A percentile compares a stretch with the other conserved stretches of the same genome.
These are phyloP conservation scores for Ogataea glucozyma DNA, from an alignment of 805 yeast species.

Conservation along the genomic window DNA sequence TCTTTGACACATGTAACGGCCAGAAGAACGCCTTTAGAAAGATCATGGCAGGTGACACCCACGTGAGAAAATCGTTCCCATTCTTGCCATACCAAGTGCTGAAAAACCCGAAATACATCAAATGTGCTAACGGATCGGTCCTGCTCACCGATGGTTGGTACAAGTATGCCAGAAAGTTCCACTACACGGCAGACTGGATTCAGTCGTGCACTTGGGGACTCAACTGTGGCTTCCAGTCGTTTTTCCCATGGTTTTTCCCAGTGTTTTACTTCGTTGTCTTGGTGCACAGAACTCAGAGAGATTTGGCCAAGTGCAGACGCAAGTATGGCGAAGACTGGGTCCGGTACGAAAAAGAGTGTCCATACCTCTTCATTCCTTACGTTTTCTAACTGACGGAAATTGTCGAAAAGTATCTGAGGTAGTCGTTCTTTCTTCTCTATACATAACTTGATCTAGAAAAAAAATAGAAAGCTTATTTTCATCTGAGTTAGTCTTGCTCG, in stretches of 20 bases:
- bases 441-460: not conserved
- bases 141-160: constrained; percentile 94
- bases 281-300: constrained; percentile 87
- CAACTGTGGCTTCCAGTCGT: constrained; percentile 81
- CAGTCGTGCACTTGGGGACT: constrained; percentile 92
- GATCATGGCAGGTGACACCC: constrained; percentile 74
- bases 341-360: constrained; percentile 80
- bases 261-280: constrained; percentile 83
- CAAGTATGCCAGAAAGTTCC: constrained; percentile 87
- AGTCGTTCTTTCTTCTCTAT: not conserved
- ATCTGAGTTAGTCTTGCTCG: constrained; percentile 72
- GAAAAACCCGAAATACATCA: constrained; percentile 80
- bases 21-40: constrained; percentile 94
- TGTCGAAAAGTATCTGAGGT: no score
- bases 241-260: constrained; percentile 97
- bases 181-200: constrained; percentile 91
- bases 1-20: constrained; percentile 93
- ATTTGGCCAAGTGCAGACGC: constrained; percentile 74
- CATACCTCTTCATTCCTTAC: constrained; percentile 88
- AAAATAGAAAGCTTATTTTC: not conserved
- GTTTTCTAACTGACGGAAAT: constrained; percentile 47
- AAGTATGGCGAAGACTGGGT: constrained; percentile 97
- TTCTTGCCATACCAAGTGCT: constrained; percentile 82
- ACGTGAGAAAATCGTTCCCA: constrained; percentile 87
- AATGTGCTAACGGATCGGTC: constrained; percentile 80